Evolutionary conservation across 495 filamentous ascomycete species (phyloP).

Genomic region (Penicillium waksmanii): DNA sequence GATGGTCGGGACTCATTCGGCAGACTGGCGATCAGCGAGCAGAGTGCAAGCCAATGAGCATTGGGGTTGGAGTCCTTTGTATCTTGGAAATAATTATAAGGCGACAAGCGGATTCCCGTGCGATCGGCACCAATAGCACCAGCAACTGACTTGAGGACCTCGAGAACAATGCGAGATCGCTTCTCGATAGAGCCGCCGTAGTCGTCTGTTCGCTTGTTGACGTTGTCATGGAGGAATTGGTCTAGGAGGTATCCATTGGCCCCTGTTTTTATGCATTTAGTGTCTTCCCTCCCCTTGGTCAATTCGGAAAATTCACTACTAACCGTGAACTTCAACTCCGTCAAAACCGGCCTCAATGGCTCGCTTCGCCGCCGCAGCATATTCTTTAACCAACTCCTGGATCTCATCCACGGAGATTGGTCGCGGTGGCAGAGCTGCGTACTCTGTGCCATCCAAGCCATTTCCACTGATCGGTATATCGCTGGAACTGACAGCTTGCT

Average conservation of each 20-base stretch:
- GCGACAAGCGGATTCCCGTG: slow-evolving; percentile 48
- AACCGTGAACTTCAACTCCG: slow-evolving; percentile 59
- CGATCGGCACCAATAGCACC: slow-evolving; percentile 33
- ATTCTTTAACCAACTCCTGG: slow-evolving; percentile 44
- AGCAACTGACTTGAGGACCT: slow-evolving; percentile 40
- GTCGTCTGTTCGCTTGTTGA: slow-evolving; percentile 54
- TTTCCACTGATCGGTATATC: slow-evolving; percentile 32
- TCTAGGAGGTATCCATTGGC: slow-evolving; percentile 61
- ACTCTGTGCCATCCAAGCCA: slow-evolving; percentile 32
- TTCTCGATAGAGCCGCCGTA: slow-evolving; percentile 59
- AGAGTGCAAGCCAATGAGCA: slow-evolving; percentile 30
- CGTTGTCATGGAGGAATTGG: slow-evolving; percentile 55
- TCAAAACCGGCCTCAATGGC: slow-evolving; percentile 67
- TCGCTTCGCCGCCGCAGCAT: slow-evolving; percentile 59
- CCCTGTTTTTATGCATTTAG: slow-evolving; percentile 13
- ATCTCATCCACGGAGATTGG: slow-evolving; percentile 51
- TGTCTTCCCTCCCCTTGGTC: not conserved
- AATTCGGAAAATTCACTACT: not conserved
- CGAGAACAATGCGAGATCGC: slow-evolving; percentile 49
- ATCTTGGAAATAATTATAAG: slow-evolving; percentile 55
- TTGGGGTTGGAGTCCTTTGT: slow-evolving; percentile 38
- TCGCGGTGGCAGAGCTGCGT: slow-evolving; percentile 39
- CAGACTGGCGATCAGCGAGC: slow-evolving; percentile 34
- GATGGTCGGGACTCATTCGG: slow-evolving; percentile 26
- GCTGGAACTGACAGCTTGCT: slow-evolving; percentile 22